Evolutionary conservation across 2,329 filamentous ascomycete genomes (phyloP).

Genomic region (Penicillium nordicum): DNA sequence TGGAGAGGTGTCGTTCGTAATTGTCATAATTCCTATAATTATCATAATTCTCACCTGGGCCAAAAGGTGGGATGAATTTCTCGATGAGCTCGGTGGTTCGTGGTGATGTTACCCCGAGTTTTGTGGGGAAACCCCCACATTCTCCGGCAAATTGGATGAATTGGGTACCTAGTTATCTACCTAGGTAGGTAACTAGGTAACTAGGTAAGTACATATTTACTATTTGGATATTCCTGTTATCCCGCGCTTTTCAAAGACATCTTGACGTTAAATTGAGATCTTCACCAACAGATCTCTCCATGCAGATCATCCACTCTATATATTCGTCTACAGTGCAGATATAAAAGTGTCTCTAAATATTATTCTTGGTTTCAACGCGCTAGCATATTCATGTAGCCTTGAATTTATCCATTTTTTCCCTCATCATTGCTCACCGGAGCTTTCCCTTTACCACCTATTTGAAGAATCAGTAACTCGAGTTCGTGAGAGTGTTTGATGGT

Average conservation of each 20-base stretch:
- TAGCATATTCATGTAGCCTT: neutral
- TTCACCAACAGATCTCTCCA: too few species aligned
- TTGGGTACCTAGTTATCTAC: neutral
- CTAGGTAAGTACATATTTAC: too few species aligned
- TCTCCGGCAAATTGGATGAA: neutral
- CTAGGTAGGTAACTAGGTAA: too few species aligned
- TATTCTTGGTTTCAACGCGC: too few species aligned
- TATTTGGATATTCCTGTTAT: neutral
- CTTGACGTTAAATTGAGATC: too few species aligned
- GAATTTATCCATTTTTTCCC: neutral
- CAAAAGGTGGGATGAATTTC: neutral
- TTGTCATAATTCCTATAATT: neutral
- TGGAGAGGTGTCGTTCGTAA: neutral
- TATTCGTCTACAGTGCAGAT: too few species aligned
- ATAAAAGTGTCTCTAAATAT: too few species aligned
- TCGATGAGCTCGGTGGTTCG: slow-evolving; percentile 30
- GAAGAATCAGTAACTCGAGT: neutral
- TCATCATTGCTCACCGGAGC: neutral
- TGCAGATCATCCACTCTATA: too few species aligned
- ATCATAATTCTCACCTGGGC: neutral
- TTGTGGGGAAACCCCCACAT: slow-evolving; percentile 19
- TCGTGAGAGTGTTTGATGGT: neutral
- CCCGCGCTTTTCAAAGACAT: too few species aligned
- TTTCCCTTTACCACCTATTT: neutral
- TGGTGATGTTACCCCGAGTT: slow-evolving; percentile 32